These are phyloP conservation scores for Camillea tinctor DNA, from an alignment of 2,329 filamentous ascomycete genomes.

Conservation along the genomic window DNA sequence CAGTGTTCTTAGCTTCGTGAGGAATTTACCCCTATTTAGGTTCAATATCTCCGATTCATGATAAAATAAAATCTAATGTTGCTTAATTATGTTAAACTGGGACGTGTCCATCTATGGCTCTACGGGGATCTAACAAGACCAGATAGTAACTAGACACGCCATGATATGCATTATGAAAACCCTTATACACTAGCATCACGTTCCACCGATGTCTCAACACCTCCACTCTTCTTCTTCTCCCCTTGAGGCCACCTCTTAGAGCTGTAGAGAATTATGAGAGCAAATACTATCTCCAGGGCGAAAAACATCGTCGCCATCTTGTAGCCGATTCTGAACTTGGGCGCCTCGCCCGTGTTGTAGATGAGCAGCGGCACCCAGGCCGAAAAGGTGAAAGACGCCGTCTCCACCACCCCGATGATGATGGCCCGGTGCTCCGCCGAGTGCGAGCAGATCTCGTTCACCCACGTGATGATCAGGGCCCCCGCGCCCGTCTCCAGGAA, in stretches of 20 bases:
- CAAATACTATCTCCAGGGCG: constrained; percentile 16
- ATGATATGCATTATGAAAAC: not conserved
- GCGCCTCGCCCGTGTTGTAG: constrained; percentile 36
- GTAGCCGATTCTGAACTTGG: constrained; percentile 41
- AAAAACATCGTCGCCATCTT: constrained; percentile 20
- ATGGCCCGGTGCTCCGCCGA: constrained; percentile 49
- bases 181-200: not conserved
- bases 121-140: no score
- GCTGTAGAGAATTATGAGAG: constrained; percentile 12
- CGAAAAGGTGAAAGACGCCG: constrained; percentile 42
- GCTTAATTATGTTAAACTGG: no score
- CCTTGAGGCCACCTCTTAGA: constrained; percentile 8
- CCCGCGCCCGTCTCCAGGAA: constrained; percentile 37
- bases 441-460: constrained; percentile 44
- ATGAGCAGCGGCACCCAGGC: constrained; percentile 42
- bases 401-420: constrained; percentile 49
- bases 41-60: no score
- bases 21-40: no score
- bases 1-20: no score
- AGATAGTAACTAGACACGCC: not conserved
- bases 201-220: not conserved
- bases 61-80: no score
- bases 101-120: no score
- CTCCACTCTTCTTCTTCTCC: constrained; percentile 1
- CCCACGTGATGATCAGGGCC: constrained; percentile 42